Evolutionary conservation across 352 stramenopile species (phyloP).

Genomic region (Phytophthora agathidicida): DNA sequence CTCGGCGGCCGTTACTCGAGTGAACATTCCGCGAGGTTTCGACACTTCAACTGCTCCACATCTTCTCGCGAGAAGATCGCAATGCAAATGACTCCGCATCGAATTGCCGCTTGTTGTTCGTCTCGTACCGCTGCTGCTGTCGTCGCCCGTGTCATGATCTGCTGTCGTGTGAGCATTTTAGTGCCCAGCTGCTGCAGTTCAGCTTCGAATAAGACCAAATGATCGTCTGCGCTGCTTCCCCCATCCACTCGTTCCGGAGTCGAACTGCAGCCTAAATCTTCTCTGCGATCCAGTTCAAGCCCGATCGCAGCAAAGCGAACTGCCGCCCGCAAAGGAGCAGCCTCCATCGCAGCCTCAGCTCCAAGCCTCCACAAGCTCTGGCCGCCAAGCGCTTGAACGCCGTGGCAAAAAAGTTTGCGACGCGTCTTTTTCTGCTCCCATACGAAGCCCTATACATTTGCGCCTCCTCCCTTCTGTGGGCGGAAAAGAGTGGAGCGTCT

Average conservation of each 20-base stretch:
- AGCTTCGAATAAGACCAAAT: conserved; percentile 9
- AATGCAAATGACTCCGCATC: neutral
- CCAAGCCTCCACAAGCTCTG: too few relatives aligned
- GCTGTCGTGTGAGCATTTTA: neutral
- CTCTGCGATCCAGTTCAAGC: neutral
- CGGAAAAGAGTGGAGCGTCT: conserved; percentile 10
- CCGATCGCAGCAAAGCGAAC: neutral
- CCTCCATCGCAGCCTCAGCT: too few relatives aligned
- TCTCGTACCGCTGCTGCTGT: conserved; percentile 11
- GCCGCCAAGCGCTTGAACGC: too few relatives aligned
- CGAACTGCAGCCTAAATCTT: neutral
- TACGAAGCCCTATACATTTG: conserved; percentile 24
- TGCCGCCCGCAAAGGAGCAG: neutral
- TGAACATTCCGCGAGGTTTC: conserved; percentile 11
- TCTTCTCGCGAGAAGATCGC: conserved; percentile 1
- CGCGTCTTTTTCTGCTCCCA: neutral
- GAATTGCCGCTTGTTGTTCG: neutral
- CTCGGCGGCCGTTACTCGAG: neutral
- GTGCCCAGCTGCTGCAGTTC: neutral
- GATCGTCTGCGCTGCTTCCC: neutral
- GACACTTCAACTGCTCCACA: conserved; percentile 4
- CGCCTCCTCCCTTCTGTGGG: conserved; percentile 1
- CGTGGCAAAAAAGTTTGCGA: conserved; percentile 12
- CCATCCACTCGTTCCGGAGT: conserved; percentile 1
- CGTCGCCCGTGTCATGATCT: neutral